A percentile compares a stretch with the other conserved stretches of the same genome.
Conservation (phyloP, 257 asterid species). For the Echium plantagineum region DNA sequence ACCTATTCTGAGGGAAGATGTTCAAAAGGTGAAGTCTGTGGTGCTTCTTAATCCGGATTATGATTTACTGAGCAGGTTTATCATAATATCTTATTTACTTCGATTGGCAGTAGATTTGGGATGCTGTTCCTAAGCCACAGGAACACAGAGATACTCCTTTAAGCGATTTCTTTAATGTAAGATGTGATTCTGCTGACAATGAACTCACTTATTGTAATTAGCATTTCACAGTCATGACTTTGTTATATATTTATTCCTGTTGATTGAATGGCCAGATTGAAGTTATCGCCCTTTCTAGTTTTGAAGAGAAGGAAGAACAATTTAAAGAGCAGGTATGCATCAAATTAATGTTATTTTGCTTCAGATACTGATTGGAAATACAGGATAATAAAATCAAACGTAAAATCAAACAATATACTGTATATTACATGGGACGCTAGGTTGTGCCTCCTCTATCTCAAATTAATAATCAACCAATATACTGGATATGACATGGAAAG, state of each 20-base stretch:
- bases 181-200: conserved; percentile 18
- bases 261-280: conserved; percentile 44
- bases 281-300: conserved; percentile 80
- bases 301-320: conserved; percentile 79
- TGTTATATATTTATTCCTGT: background rate
- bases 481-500: no score
- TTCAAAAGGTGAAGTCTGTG: conserved; percentile 61
- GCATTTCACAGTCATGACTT: conserved; percentile 2
- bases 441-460: no score
- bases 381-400: no score
- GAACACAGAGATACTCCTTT: conserved; percentile 85
- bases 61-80: conserved; percentile 6
- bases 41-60: conserved; percentile 7
- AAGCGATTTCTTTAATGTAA: conserved; percentile 95
- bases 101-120: conserved; percentile 66
- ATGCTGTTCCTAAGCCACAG: conserved; percentile 91
- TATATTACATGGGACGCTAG: no score
- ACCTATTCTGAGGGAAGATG: conserved; percentile 84
- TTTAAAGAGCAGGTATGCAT: conserved; percentile 65
- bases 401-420: no score
- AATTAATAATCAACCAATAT: no score
- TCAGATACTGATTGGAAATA: background rate
- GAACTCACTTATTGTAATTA: background rate
- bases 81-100: conserved; percentile 10
- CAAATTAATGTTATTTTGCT: conserved; percentile 1